Conservation (phyloP, 805 yeast genomes). For the Cyberlindnera mississippiensis region DNA sequence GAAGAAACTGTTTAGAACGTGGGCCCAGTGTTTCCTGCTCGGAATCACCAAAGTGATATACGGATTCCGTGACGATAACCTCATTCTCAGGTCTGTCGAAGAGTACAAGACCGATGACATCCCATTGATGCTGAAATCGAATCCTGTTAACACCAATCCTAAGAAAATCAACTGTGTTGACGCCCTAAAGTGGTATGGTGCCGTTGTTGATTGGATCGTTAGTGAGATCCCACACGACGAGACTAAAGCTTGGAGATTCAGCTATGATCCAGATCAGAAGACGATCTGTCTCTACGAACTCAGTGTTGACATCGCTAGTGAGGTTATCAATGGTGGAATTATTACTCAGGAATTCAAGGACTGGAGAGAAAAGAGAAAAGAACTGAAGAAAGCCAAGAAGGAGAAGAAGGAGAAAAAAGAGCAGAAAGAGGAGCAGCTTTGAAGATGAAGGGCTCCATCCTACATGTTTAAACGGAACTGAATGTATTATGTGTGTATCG, state of each 20-base stretch:
- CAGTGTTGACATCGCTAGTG: constrained; percentile 33
- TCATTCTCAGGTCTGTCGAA: constrained; percentile 65
- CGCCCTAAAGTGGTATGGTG: constrained; percentile 83
- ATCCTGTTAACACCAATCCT: constrained; percentile 38
- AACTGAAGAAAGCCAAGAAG: constrained; percentile 5
- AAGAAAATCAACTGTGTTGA: constrained; percentile 66
- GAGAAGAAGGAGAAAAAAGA: constrained; percentile 3
- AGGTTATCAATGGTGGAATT: constrained; percentile 38
- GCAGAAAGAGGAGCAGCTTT: no score
- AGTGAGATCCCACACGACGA: constrained; percentile 52
- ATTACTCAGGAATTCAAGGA: constrained; percentile 46
- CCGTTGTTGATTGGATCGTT: constrained; percentile 74
- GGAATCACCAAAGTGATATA: constrained; percentile 80
- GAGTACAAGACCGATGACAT: constrained; percentile 72
- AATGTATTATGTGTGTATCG: no score
- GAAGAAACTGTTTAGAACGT: constrained; percentile 67
- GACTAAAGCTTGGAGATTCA: constrained; percentile 46
- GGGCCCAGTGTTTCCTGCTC: constrained; percentile 91
- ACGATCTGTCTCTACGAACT: constrained; percentile 51
- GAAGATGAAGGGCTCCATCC: no score
- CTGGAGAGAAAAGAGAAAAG: constrained; percentile 41
- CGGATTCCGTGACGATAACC: constrained; percentile 79
- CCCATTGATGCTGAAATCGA: constrained; percentile 61
- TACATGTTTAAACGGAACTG: not conserved
- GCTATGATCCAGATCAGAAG: constrained; percentile 53